Conservation (phyloP, 257 asterid genomes). For the Solanum gracilifrons region DNA sequence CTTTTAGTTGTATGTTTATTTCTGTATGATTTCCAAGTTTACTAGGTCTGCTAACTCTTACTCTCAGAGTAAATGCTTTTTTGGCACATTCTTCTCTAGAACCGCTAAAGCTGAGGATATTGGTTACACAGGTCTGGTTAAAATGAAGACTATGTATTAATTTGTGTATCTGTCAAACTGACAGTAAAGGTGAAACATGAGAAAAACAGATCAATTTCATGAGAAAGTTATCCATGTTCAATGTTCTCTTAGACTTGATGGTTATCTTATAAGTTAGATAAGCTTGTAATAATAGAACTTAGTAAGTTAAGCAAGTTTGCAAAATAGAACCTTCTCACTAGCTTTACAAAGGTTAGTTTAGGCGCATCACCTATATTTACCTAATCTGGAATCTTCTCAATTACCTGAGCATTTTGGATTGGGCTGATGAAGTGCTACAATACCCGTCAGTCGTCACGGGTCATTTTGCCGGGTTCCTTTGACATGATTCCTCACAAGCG, state of each 20-base stretch:
- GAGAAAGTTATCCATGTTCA: neutral
- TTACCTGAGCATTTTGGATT: neutral
- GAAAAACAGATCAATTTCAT: neutral
- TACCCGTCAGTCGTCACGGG: neutral
- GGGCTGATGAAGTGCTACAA: neutral
- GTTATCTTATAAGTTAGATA: neutral
- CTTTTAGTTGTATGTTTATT: neutral
- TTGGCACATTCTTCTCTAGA: neutral
- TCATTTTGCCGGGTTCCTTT: neutral
- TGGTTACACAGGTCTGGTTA: neutral
- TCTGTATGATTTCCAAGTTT: neutral
- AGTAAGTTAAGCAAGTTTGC: neutral
- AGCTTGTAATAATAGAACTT: neutral
- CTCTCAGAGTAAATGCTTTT: neutral
- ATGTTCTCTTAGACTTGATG: neutral
- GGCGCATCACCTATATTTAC: neutral
- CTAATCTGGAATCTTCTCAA: neutral
- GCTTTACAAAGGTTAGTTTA: neutral
- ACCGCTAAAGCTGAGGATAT: neutral
- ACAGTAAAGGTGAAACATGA: neutral
- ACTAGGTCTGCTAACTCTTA: neutral
- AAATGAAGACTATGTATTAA: neutral
- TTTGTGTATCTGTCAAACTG: neutral
- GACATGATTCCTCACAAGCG: neutral
- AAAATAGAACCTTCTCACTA: neutral